Evolutionary conservation across 2,329 filamentous ascomycete species (phyloP).

Genomic region (Aspergillus fijiensis): DNA sequence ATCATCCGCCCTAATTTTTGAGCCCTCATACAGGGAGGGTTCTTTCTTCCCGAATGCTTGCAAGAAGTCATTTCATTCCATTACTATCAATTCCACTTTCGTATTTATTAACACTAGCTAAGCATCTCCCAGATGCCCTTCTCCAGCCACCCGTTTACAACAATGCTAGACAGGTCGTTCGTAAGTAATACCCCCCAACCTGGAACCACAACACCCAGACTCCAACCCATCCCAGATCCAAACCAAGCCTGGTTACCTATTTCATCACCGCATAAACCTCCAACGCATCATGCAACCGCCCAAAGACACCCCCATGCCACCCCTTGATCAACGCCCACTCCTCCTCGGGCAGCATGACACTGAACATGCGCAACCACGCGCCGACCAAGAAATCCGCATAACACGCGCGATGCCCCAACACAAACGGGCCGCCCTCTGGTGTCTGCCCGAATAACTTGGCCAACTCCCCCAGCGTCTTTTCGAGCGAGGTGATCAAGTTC

Average conservation of each 20-base stretch:
- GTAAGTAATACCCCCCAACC: too few relatives aligned
- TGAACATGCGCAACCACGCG: slow-evolving; percentile 54
- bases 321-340: slow-evolving; percentile 51
- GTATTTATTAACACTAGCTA: too few relatives aligned
- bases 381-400: slow-evolving; percentile 61
- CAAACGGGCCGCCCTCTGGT: slow-evolving; percentile 48
- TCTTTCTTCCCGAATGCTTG: too few relatives aligned
- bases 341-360: slow-evolving; percentile 37
- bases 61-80: too few relatives aligned
- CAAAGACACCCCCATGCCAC: slow-evolving; percentile 56
- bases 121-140: too few relatives aligned
- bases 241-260: slow-evolving; percentile 11
- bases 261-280: slow-evolving; percentile 38
- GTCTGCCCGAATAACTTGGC: slow-evolving; percentile 39
- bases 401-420: slow-evolving; percentile 47
- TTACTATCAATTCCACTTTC: too few relatives aligned
- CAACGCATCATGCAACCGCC: slow-evolving; percentile 50
- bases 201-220: background rate
- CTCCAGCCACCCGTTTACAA: too few relatives aligned
- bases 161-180: too few relatives aligned
- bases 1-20: too few relatives aligned
- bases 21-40: too few relatives aligned
- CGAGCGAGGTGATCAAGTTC: slow-evolving; percentile 43
- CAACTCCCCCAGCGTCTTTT: slow-evolving; percentile 43
- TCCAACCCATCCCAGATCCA: background rate